Base-by-base conservation (phyloP, 2,329 filamentous ascomycete genomes). In the Penicillium psychrosexuale region DNA sequence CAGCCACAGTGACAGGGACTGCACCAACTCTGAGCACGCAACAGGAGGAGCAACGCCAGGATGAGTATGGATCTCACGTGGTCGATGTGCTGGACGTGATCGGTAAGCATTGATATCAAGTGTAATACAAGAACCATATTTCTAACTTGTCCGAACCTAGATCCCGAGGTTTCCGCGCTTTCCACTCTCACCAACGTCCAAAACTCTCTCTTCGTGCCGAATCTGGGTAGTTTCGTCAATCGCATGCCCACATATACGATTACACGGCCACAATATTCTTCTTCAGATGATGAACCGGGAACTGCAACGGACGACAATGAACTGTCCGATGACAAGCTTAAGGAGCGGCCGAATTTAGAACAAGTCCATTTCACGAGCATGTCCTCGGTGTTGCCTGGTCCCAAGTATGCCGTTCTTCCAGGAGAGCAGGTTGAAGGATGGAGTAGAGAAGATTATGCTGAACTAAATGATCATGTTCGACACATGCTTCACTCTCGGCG, bases 121-220 rank as follows among this genome's bases (percentile, higher is more conserved):
- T n/a, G 27, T 37, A 27, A 46, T 38, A 12, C n/a, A 30, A 24
- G 36, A 37, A 31, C 12, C 33, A 36, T 55, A 43, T 45, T 9
- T 63, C 50, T 22, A 30, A 56, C 61, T 72, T 53, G 77, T 59
- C 24, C 27, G 8, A 55, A 28, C 6, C 13, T 60, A 91, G 90
- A 95, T 65, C 90, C 90, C 39, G 89, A 95, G 74, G 86, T 96
- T 3, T 85, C 89, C 34, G 90, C 90, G 0, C 77, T 96, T 3
- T 90, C 89, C 0, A 93, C 90, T 13, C 81, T 95, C 9, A 95
- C 89, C 40, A 96, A 96, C 66, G 86, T 96, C 19, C 90, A 95
- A 66, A 96, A 96, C 69, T 94, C 90, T 0, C 83, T 96, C 9
- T 95, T 95, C 72, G 78, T 95, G 2, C 91, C 91, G 0, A 87